Percentiles rank a stretch among this genome's conserved stretches.
These are phyloP conservation scores for Globisporangium lucens DNA, from an alignment of 352 stramenopile genomes.

Conservation along the genomic window DNA sequence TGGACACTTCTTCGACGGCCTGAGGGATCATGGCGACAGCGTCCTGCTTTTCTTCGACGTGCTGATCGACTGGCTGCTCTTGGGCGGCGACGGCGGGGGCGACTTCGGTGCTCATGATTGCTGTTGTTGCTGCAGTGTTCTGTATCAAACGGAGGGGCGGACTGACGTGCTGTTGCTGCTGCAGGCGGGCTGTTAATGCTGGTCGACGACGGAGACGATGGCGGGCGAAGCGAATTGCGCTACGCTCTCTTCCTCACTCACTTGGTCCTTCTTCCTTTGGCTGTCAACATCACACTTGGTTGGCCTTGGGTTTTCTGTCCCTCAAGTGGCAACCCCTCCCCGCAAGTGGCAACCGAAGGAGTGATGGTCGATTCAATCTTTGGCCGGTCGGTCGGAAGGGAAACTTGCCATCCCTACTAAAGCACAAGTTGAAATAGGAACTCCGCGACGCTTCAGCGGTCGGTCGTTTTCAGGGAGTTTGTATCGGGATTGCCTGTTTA, in stretches of 20 bases:
- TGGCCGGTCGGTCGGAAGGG: constrained; percentile 3
- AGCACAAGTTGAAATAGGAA: background rate
- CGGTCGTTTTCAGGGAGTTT: constrained; percentile 6
- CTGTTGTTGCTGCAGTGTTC: constrained; percentile 11
- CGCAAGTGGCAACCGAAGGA: constrained; percentile 5
- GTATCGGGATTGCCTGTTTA: background rate
- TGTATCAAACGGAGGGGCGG: constrained; percentile 2
- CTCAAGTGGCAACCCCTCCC: constrained; percentile 8
- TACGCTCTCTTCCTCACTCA: constrained; percentile 7
- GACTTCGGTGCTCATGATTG: constrained; percentile 39
- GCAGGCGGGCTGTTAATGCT: background rate
- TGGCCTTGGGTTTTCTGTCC: constrained; percentile 21
- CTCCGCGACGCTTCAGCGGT: constrained; percentile 8
- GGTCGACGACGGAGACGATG: background rate
- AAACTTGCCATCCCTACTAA: background rate
- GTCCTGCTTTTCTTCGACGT: constrained; percentile 31
- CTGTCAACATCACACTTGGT: constrained; percentile 20
- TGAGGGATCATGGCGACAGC: constrained; percentile 30
- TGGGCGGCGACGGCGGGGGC: constrained; percentile 17
- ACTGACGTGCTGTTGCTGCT: background rate
- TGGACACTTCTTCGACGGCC: constrained; percentile 42
- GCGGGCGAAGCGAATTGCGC: constrained; percentile 8
- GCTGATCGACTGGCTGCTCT: constrained; percentile 25
- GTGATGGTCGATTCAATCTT: background rate
- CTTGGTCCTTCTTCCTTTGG: constrained; percentile 7